Evolutionary conservation across 805 yeast species (phyloP).

Genomic region (Brettanomyces sp.): DNA sequence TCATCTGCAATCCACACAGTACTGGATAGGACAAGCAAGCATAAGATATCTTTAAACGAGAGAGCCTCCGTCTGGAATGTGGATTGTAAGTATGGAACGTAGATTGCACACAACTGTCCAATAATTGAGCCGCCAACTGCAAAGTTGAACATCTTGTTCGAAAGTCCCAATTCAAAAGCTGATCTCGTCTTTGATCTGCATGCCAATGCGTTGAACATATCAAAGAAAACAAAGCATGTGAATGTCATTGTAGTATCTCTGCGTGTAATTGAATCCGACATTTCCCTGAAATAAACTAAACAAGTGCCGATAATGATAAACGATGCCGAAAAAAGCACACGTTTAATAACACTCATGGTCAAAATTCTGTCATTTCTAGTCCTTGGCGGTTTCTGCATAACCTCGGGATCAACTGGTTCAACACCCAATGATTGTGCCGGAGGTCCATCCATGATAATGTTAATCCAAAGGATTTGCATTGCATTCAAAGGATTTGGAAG

Average conservation of each 20-base stretch:
- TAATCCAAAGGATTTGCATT: conserved; percentile 97
- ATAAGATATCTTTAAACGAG: conserved; percentile 55
- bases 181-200: conserved; percentile 87
- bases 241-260: conserved; percentile 99
- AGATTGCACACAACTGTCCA: conserved; percentile 91
- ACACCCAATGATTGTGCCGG: conserved; percentile 98
- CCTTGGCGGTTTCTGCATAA: conserved; percentile 95
- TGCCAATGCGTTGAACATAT: conserved; percentile 92
- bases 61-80: conserved; percentile 94
- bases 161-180: conserved; percentile 70
- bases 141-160: conserved; percentile 83
- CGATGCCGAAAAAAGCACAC: conserved; percentile 68
- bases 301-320: conserved; percentile 81
- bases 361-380: conserved; percentile 76
- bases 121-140: conserved; percentile 83
- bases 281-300: conserved; percentile 76
- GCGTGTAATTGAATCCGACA: conserved; percentile 79
- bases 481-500: conserved; percentile 93
- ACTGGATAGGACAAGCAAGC: conserved; percentile 57
- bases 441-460: conserved; percentile 97
- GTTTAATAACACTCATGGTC: conserved; percentile 55
- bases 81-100: conserved; percentile 84
- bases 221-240: conserved; percentile 91
- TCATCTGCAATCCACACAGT: conserved; percentile 85
- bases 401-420: conserved; percentile 93